Base-by-base conservation (phyloP, 2,329 filamentous ascomycete species). In the Aspergillus arachidicola region DNA sequence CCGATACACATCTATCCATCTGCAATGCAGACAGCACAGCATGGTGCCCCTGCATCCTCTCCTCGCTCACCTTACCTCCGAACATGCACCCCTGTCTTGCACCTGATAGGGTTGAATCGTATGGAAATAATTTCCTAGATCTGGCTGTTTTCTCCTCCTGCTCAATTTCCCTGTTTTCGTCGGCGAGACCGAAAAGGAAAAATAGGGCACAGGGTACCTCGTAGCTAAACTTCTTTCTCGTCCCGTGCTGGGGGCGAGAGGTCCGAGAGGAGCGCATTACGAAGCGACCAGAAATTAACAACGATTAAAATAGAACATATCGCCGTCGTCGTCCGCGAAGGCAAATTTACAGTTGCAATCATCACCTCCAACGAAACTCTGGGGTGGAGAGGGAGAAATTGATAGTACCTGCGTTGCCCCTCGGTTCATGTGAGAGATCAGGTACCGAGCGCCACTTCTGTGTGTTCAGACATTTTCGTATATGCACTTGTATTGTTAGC, bases 351-450 rank as follows among this genome's bases (percentile, higher is more conserved):
- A n/a, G 38, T n/a, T 41, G 38, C 38, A 41, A 41, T 19, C 38
- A 19, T 41, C 7, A 19, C 6, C 16, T 19, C 19, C 16, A 41
- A 41, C 21, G 50, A 30, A 19, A 53, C 50, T n/a, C 16, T 48
- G 12, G 6, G 3, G 30, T 53, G n/a, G 30, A 28, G 30, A 28
- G 21, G 26, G 28, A 30, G 10, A 21, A 34, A 53, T 7, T n/a
- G 10, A 32, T 26, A 23, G 51, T 54, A 54, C 51, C 28, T 54
- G 30, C 28, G 30, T 54, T 43, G 30, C 46, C 55, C 60, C 60
- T 62, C 60, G 60, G 60, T 62, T 58, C 60, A 62, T 62, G 60
- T 62, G 60, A 62, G 60, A 62, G 55, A 54, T 36, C 51, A 54
- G 19, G 51, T 54, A 54, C 30, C n/a, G 51, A 21, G 11, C 11